Conservation (phyloP, 2,329 filamentous ascomycete species). For the Penicillium vulpinum region DNA sequence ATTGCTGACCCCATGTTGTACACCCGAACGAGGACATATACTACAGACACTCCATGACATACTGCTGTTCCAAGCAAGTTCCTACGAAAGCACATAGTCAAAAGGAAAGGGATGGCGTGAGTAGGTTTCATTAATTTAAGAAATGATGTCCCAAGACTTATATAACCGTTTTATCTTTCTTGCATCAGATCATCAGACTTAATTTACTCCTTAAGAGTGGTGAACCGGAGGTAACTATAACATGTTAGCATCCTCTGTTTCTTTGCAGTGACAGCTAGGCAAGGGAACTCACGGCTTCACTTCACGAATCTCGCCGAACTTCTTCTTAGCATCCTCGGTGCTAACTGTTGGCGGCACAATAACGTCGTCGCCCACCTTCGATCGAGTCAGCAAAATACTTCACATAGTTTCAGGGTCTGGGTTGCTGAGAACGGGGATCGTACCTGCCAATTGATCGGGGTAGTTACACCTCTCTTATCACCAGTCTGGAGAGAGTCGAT, state of each 20-base stretch:
- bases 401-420: background rate
- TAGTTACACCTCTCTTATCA: constrained; percentile 85
- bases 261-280: background rate
- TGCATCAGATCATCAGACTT: constrained; percentile 17
- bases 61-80: background rate
- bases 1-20: too few species aligned
- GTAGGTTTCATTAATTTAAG: background rate
- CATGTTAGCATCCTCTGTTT: constrained; percentile 7
- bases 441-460: constrained; percentile 78
- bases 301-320: constrained; percentile 73
- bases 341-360: constrained; percentile 83
- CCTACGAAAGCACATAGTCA: background rate
- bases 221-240: constrained; percentile 42
- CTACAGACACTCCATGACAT: background rate
- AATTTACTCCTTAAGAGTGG: constrained; percentile 38
- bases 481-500: constrained; percentile 78
- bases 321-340: constrained; percentile 80
- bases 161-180: constrained; percentile 5
- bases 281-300: constrained; percentile 54
- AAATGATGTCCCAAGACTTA: background rate
- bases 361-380: constrained; percentile 74
- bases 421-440: background rate
- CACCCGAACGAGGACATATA: too few species aligned
- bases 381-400: background rate
- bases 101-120: background rate